Percentiles rank a stretch among this genome's conserved stretches.
These are phyloP conservation scores for Globisporangium radiosum DNA, from an alignment of 352 stramenopile genomes.

Conservation along the genomic window DNA sequence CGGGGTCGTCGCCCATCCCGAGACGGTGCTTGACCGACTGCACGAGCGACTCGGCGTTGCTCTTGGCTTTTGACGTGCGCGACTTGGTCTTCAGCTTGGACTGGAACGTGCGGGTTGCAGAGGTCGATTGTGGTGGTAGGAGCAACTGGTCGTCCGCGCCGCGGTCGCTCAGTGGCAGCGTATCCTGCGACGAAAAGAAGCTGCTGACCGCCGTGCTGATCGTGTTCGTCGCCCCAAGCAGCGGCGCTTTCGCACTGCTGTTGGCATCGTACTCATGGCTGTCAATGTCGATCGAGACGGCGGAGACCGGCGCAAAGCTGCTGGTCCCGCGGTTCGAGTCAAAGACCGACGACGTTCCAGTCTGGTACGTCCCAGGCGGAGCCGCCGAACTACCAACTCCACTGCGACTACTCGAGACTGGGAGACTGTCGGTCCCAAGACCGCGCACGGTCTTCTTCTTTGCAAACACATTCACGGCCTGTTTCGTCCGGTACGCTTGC, in stretches of 20 bases:
- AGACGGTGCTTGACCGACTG: slow-evolving; percentile 71
- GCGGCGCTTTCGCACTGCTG: slow-evolving; percentile 11
- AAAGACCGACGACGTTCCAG: slow-evolving; percentile 12
- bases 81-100: slow-evolving; percentile 13
- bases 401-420: slow-evolving; percentile 17
- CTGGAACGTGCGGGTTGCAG: neutral
- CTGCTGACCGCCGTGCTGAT: slow-evolving; percentile 5
- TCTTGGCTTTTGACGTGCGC: slow-evolving; percentile 32
- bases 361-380: slow-evolving; percentile 12
- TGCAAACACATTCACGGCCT: slow-evolving; percentile 67
- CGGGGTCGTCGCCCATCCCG: slow-evolving; percentile 69
- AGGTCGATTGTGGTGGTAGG: too few species aligned
- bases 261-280: slow-evolving; percentile 10
- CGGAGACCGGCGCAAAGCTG: slow-evolving; percentile 1
- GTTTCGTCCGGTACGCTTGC: slow-evolving; percentile 58
- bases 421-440: slow-evolving; percentile 25
- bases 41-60: slow-evolving; percentile 60
- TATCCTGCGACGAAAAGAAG: slow-evolving; percentile 13
- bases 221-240: slow-evolving; percentile 1
- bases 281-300: slow-evolving; percentile 14
- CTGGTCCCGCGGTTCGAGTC: slow-evolving; percentile 2
- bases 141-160: neutral
- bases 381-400: neutral
- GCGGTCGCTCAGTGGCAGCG: slow-evolving; percentile 3
- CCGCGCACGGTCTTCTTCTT: slow-evolving; percentile 59